A percentile compares a stretch with the other conserved stretches of the same genome.
Evolutionary conservation across 495 filamentous ascomycete species (phyloP).

Genomic region (Daldinia childiae): DNA sequence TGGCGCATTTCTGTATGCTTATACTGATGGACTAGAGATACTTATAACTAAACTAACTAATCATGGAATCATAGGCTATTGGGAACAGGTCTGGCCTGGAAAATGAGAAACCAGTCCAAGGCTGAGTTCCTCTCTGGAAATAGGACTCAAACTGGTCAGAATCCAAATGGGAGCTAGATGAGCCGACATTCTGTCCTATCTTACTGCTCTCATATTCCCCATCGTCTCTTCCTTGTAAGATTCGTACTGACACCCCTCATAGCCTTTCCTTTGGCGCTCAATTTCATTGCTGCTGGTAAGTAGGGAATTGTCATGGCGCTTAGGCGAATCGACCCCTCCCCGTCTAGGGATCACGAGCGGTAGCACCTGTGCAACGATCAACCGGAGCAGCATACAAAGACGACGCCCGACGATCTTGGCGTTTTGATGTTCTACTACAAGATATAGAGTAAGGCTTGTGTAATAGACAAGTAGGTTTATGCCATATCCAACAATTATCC

Average conservation of each 20-base stretch:
- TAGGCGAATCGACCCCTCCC: constrained; percentile 23
- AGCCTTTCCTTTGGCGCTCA: constrained; percentile 79
- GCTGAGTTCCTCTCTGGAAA: constrained; percentile 73
- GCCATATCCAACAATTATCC: constrained; percentile 43
- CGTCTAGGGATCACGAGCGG: constrained; percentile 50
- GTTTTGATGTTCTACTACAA: background rate
- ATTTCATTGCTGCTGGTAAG: constrained; percentile 88
- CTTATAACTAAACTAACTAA: background rate
- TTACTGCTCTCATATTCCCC: constrained; percentile 14
- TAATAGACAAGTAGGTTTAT: constrained; percentile 48
- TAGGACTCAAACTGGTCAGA: constrained; percentile 79
- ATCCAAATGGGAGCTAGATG: constrained; percentile 20
- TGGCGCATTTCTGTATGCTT: constrained; percentile 69
- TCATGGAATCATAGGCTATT: constrained; percentile 56
- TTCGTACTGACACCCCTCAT: constrained; percentile 34
- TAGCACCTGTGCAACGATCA: constrained; percentile 42
- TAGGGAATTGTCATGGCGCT: constrained; percentile 48
- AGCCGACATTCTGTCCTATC: constrained; percentile 6
- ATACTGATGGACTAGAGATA: background rate
- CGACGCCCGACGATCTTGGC: background rate
- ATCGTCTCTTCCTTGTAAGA: constrained; percentile 6
- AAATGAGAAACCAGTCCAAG: constrained; percentile 73
- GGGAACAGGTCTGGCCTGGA: constrained; percentile 74
- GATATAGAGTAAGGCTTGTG: constrained; percentile 33
- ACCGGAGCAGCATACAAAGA: background rate